A percentile compares a stretch with the other conserved stretches of the same genome.
phyloP scores from a whole-genome alignment of 345 rosid genomes.

The Punica granatum region DNA sequence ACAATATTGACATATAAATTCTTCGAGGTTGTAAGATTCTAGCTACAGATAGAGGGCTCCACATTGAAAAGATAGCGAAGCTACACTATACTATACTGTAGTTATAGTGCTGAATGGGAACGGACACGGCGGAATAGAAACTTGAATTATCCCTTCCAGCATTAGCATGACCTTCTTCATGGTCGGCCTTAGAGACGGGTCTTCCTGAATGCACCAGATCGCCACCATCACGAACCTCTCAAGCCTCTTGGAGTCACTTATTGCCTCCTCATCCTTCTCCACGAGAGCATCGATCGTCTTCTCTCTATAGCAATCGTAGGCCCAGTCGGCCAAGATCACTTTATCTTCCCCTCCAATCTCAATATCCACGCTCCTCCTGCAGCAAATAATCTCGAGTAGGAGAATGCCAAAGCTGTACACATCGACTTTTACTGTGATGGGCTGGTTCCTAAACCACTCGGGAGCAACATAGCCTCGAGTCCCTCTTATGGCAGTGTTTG shows the following conservation, averaged over 20 bases:
- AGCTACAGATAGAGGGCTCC: too few species aligned
- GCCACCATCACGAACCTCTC: conserved; percentile 36
- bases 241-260: conserved; percentile 16
- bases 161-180: conserved; percentile 48
- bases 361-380: conserved; percentile 32
- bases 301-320: conserved; percentile 36
- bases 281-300: conserved; percentile 20
- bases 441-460: conserved; percentile 44
- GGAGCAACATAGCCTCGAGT: conserved; percentile 57
- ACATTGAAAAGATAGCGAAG: neutral
- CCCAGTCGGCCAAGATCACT: conserved; percentile 39
- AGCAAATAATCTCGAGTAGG: conserved; percentile 42
- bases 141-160: conserved; percentile 47
- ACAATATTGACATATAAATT: neutral
- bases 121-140: conserved; percentile 25
- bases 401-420: conserved; percentile 54
- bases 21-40: neutral
- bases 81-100: conserved; percentile 2
- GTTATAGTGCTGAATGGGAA: conserved; percentile 12
- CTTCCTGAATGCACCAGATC: conserved; percentile 56
- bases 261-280: conserved; percentile 19
- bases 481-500: conserved; percentile 41
- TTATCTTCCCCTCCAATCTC: conserved; percentile 18
- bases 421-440: conserved; percentile 44
- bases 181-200: conserved; percentile 37